phyloP scores from a whole-genome alignment of 768 basidiomycete genomes.

The Podaxis sp. region DNA sequence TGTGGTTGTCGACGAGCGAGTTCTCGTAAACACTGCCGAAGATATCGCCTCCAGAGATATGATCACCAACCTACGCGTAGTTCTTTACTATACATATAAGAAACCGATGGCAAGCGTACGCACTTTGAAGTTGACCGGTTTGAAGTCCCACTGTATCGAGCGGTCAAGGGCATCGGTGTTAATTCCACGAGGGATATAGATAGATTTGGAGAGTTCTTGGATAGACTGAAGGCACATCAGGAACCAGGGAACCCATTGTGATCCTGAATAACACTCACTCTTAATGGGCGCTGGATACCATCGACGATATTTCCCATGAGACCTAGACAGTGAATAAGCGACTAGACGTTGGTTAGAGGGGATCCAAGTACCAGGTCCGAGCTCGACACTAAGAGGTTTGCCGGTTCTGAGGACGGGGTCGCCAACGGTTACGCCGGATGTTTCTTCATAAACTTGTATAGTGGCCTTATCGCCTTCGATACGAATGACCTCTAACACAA shows the following conservation, averaged over 20 bases:
- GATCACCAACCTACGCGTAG: slow-evolving; percentile 79
- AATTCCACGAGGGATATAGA: slow-evolving; percentile 98
- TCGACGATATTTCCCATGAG: slow-evolving; percentile 99
- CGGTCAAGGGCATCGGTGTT: slow-evolving; percentile 95
- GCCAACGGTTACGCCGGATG: slow-evolving; percentile 97
- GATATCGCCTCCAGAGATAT: slow-evolving; percentile 95
- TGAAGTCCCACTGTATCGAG: slow-evolving; percentile 92
- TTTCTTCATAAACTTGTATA: slow-evolving; percentile 99
- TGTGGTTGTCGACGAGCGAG: slow-evolving; percentile 94
- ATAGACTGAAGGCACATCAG: slow-evolving; percentile 57
- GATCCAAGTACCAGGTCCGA: slow-evolving; percentile 80
- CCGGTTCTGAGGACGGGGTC: slow-evolving; percentile 98
- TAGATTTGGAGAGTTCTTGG: slow-evolving; percentile 96
- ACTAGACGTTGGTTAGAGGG: background rate
- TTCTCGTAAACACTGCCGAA: slow-evolving; percentile 97
- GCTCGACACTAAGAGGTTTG: slow-evolving; percentile 96
- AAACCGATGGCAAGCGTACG: slow-evolving; percentile 8
- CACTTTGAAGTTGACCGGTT: slow-evolving; percentile 77
- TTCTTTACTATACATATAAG: background rate
- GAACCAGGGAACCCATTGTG: slow-evolving; percentile 1
- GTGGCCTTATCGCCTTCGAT: slow-evolving; percentile 98
- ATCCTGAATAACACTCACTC: slow-evolving; percentile 48
- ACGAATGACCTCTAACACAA: slow-evolving; percentile 87
- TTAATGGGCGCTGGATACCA: slow-evolving; percentile 91
- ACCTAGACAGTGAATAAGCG: slow-evolving; percentile 45